These are phyloP conservation scores for Kodamaea kaohsiungensis DNA, from an alignment of 805 yeast genomes.

Conservation along the genomic window DNA sequence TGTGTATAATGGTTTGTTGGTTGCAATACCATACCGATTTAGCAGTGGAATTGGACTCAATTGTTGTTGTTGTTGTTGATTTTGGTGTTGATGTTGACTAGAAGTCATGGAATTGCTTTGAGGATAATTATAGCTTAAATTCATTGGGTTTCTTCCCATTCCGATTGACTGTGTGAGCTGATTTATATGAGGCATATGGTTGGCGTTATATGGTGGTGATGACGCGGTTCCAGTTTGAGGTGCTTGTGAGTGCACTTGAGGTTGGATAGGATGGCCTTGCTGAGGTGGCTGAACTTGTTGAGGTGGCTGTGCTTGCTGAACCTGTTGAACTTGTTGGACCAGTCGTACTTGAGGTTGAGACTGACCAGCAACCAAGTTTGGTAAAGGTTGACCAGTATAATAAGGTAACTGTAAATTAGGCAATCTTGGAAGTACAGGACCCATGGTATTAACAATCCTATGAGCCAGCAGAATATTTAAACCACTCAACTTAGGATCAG, in stretches of 20 bases:
- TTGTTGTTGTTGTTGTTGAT: background rate
- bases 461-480: conserved; percentile 2
- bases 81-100: background rate
- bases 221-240: no score
- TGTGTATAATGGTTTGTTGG: background rate
- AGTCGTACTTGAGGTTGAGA: background rate
- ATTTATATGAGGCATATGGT: background rate
- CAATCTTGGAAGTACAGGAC: background rate
- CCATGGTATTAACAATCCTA: background rate
- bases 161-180: background rate
- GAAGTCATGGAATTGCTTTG: background rate
- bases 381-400: background rate
- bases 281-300: background rate
- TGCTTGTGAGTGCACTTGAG: no score
- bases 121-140: background rate
- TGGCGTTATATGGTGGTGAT: background rate
- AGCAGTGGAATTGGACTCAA: background rate
- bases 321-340: background rate
- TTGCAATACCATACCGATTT: background rate
- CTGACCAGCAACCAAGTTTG: background rate
- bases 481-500: background rate
- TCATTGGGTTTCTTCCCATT: background rate
- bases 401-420: conserved; percentile 4
- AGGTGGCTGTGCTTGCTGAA: background rate
- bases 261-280: no score